Evolutionary conservation across 176 grass and related monocot genomes (phyloP), one percentile per base, ranked within the genome.

Genomic region (Musa beccarii): DNA sequence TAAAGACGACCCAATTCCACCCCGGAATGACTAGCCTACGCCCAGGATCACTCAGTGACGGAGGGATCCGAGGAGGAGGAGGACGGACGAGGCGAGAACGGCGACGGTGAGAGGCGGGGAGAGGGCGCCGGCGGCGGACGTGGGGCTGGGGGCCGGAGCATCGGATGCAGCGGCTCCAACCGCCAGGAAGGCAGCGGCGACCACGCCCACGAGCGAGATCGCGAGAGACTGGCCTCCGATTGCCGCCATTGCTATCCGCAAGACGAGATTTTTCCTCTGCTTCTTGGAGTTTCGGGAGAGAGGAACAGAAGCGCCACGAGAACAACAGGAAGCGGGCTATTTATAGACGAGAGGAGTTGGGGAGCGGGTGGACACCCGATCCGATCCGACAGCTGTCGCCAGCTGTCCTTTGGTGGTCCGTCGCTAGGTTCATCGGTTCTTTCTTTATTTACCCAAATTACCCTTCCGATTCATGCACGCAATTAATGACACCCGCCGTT

Each of bases 141-240:
- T 84, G 19, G 93, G 93, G 79, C 85, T 88, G 23, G 93, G 93
- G 23, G 93, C 83, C 1, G 93, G 93, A 55, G 56, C 78, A 1
- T 96, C 93, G 67, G 87, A 84, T 15, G 89, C 93, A 54, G 81
- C 12, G 4, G 79, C 85, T 34, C 52, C 67, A 51, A 73, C 77
- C 0, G 81, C 83, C 21, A 96, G 81, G 59, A 69, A 79, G 43
- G 80, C 56, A 70, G 76, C 59, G 78, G 75, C 59, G 52, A 86
- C 59, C 3, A 71, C 89, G 8, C 79, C 79, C 50, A 79, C 2
- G 28, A 76, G 10, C n/a, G 54, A 61, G 67, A 61, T 16, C 11
- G 34, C 17, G 14, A 61, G 52, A 54, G 12, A 15, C 11, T 25
- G 71, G 28, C 5, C 25, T 61, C 66, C 28, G 29, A 79, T 9